Conservation (phyloP, 345 rosid species). For the Camelina sativa region DNA sequence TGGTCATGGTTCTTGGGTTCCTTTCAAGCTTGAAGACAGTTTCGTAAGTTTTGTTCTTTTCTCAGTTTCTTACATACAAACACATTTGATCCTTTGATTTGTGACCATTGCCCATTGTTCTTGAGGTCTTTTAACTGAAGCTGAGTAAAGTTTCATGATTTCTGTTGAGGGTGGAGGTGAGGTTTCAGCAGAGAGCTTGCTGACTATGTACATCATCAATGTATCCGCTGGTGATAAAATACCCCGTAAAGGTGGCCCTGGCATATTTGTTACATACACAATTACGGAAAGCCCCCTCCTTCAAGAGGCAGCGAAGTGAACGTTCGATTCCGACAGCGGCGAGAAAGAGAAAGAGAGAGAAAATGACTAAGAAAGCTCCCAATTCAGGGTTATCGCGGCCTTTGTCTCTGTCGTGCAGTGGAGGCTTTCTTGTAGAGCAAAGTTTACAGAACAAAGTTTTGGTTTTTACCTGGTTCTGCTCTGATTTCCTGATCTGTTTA, state of each 20-base stretch:
- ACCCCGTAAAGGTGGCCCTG: constrained; percentile 97
- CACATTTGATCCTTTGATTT: no score
- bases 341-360: constrained; percentile 40
- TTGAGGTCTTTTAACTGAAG: no score
- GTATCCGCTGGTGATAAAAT: constrained; percentile 96
- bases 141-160: no score
- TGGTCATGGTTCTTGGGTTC: no score
- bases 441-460: constrained; percentile 9
- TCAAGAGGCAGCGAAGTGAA: neutral
- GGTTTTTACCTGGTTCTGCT: constrained; percentile 1
- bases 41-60: no score
- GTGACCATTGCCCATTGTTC: no score
- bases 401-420: constrained; percentile 35
- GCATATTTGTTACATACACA: constrained; percentile 26
- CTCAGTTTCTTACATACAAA: no score
- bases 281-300: constrained; percentile 25
- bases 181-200: constrained; percentile 90
- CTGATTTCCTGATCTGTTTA: constrained; percentile 24
- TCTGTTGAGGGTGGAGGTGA: no score
- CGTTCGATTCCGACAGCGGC: constrained; percentile 18
- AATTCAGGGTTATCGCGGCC: constrained; percentile 39
- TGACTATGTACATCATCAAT: constrained; percentile 92
- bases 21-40: no score
- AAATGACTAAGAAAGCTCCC: constrained; percentile 48
- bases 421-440: constrained; percentile 14